Base-by-base conservation (phyloP, 495 filamentous ascomycete genomes). In the Pseudotulostoma volvatum region DNA sequence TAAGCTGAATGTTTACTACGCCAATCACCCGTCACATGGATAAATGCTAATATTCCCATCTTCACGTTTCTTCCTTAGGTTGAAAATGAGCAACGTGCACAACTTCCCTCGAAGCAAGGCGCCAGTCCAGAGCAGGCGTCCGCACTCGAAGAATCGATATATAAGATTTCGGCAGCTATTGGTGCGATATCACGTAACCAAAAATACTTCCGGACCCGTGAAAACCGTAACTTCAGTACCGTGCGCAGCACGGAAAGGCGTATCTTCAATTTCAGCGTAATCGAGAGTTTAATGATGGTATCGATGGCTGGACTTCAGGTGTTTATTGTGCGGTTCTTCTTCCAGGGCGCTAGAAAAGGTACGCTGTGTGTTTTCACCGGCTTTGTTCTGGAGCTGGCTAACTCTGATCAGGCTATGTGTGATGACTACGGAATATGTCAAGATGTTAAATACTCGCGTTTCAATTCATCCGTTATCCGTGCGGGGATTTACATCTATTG, bases 191-290 rank as follows among this genome's bases (percentile, higher is more conserved):
- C 83, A 13, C 77, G 92, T 34, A 94, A 93, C 66, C 92, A 99
- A 56, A 96, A 96, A 55, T 96, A 96, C 64, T 99, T 99, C 77
- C 82, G 92, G 21, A 99, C 92, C 1, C 76, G 92, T 44, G 92
- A 99, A 67, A 96, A 99, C 68, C 74, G 92, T 34, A 99, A 99
- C 58, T 93, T 96, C 63, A 93, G 84, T 60, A 99, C 92, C 3
- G 92, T 99, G 38, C 71, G 85, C 54, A 93, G 85, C 60, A 99
- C 92, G 19, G 92, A 99, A 66, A 71, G 69, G 45, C 70, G 92
- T 33, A 96, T 99, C 47, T 88, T 94, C 62, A 95, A 95, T 57
- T 95, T 99, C 62, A 93, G 83, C 51, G 67, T 99, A 34, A 79
- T 95, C 41, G 92, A 99, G 64, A 76, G 77, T 44, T 63, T 75